Evolutionary conservation across 192 early-diverging fungal species (phyloP).

Genomic region (Backusella liffmaniae): DNA sequence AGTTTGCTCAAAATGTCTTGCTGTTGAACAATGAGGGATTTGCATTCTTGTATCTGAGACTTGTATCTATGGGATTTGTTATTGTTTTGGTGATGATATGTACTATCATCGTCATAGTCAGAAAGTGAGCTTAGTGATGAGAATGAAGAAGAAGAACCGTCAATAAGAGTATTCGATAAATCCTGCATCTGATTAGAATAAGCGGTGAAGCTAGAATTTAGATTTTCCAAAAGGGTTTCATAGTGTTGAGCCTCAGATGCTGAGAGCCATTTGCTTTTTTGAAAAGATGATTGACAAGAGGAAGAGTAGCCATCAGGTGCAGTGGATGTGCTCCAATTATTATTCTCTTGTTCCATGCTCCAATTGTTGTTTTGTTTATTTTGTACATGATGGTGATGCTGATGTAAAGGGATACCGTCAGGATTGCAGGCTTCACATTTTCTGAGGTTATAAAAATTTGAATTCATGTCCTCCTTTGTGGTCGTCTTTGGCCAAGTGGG

Average conservation of each 20-base stretch:
- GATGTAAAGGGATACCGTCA: constrained; percentile 1
- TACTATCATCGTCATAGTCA: neutral
- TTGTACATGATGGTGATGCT: neutral
- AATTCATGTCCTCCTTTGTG: neutral
- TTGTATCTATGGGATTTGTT: neutral
- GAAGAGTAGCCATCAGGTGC: neutral
- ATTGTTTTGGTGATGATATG: neutral
- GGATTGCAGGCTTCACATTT: constrained; percentile 4
- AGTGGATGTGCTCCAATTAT: neutral
- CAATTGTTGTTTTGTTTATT: constrained; percentile 4
- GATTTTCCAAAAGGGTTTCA: neutral
- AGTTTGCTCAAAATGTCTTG: neutral
- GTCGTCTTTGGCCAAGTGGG: neutral
- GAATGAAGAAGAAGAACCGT: neutral
- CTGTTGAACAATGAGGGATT: neutral
- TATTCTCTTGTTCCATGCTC: neutral
- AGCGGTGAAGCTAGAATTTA: neutral
- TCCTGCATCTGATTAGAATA: neutral
- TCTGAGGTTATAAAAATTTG: neutral
- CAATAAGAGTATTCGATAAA: neutral
- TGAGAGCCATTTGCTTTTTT: neutral
- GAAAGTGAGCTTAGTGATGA: neutral
- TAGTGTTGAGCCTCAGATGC: neutral
- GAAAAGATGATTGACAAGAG: neutral
- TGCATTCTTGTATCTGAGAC: constrained; percentile 2